Evolutionary conservation across 2,329 filamentous ascomycete genomes (phyloP), one percentile per base, ranked within the genome.

Genomic region (Fusarium mundagurra): DNA sequence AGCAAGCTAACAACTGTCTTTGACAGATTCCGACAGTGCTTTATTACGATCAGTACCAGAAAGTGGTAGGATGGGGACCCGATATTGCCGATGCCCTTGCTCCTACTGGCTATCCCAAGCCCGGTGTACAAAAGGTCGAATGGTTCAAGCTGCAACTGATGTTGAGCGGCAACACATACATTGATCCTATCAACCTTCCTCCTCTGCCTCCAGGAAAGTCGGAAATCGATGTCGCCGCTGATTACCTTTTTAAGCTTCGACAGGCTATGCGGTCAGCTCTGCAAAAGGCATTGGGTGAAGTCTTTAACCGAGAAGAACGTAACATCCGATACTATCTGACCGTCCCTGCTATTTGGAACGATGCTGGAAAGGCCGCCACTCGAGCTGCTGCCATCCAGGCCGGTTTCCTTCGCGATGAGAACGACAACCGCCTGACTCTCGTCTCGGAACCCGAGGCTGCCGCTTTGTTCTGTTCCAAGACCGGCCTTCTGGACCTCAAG

Each of bases 101-200:
- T 61, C 96, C 96, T 36, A 98, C 96, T 45, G 96, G 96, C 73
- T 98, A 98, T 83, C 96, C 96, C 77, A 98, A 98, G 87, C 94
- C 94, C 39, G 96, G 96, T 74, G 96, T 99, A 77, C 96, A 98
- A 84, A 98, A 98, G 86, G 96, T 98, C 31, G 96, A 98, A 86
- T 99, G 96, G 96, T 98, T 99, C 90, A 98, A 98, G 88, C 90
- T 99, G 77, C 96, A 99, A 86, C 91, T 99, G 65, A 98, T 98
- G 96, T 89, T 98, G 72, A 98, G 95, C 69, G 96, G 96, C 73
- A 98, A 98, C 88, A 98, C 96, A 50, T 98, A 98, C 84, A 98
- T 98, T 81, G 96, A 98, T 83, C 96, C 96, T 72, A 98, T 98
- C 86, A 98, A 98, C 89, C 91, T 99, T 76, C 96, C 96, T 54